A percentile compares a stretch with the other conserved stretches of the same genome.
Conservation (phyloP, 2,329 filamentous ascomycete genomes). For the Tolypocladium album region DNA sequence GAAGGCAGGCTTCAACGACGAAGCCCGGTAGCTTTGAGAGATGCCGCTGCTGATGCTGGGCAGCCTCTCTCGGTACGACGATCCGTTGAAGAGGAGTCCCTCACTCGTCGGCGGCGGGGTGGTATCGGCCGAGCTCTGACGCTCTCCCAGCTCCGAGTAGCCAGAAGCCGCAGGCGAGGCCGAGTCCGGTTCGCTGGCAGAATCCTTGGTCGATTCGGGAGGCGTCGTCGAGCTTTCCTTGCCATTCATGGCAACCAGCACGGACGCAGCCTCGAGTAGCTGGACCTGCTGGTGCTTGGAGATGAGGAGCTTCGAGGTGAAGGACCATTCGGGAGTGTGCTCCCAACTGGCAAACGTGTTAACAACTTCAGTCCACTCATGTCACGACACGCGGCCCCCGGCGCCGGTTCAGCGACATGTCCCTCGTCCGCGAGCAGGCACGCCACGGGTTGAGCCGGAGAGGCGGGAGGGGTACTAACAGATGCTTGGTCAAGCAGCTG, state of each 20-base stretch:
- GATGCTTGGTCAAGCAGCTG: conserved; percentile 99
- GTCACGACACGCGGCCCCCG: conserved; percentile 4
- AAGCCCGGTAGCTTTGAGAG: conserved; percentile 75
- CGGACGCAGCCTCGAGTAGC: conserved; percentile 91
- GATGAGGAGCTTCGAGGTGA: conserved; percentile 93
- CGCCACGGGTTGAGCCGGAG: conserved; percentile 21
- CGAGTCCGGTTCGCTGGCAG: conserved; percentile 71
- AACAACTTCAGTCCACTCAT: background rate
- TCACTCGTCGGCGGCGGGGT: conserved; percentile 78
- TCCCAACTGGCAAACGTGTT: conserved; percentile 66
- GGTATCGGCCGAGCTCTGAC: conserved; percentile 79
- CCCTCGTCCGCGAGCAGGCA: conserved; percentile 11
- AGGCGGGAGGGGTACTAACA: conserved; percentile 71
- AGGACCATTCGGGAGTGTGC: conserved; percentile 95
- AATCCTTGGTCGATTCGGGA: conserved; percentile 55
- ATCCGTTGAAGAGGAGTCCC: conserved; percentile 42
- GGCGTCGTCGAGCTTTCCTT: conserved; percentile 45
- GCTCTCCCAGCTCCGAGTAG: conserved; percentile 67
- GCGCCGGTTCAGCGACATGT: conserved; percentile 4
- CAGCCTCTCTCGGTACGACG: conserved; percentile 44
- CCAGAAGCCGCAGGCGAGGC: conserved; percentile 72
- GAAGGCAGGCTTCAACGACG: conserved; percentile 32
- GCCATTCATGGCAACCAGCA: conserved; percentile 80
- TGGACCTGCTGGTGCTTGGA: conserved; percentile 99
- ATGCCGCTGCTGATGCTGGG: conserved; percentile 47